These are phyloP conservation scores for Lasiosphaeria hispida DNA, from an alignment of 495 filamentous ascomycete genomes.

Conservation along the genomic window DNA sequence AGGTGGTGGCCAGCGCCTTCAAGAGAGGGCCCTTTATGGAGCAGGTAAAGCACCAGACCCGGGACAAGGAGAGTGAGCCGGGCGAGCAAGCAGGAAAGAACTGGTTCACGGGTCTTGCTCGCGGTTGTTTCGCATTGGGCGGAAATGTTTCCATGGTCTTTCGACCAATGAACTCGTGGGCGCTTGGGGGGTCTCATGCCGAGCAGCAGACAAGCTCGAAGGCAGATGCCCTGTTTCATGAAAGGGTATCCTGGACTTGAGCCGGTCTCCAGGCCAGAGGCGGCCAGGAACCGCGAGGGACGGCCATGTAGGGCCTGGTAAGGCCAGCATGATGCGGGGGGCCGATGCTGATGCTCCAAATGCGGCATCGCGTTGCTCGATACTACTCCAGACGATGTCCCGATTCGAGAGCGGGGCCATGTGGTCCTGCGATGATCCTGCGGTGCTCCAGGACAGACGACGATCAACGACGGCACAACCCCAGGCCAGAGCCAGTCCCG, in stretches of 20 bases:
- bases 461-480: constrained; percentile 10
- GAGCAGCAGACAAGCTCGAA: constrained; percentile 8
- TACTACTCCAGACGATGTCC: constrained; percentile 1
- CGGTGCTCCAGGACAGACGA: constrained; percentile 5
- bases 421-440: not conserved
- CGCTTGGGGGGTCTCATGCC: constrained; percentile 24
- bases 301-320: too few relatives aligned
- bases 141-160: constrained; percentile 24
- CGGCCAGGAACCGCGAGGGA: not conserved
- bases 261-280: constrained; percentile 8
- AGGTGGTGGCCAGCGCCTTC: not conserved
- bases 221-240: constrained; percentile 19
- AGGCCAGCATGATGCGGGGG: not conserved
- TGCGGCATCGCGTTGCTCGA: constrained; percentile 4
- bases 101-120: constrained; percentile 19
- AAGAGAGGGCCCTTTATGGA: constrained; percentile 4
- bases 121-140: constrained; percentile 34
- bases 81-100: constrained; percentile 18
- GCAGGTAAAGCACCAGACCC: constrained; percentile 13
- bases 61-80: constrained; percentile 2
- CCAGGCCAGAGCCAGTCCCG: not conserved
- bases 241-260: constrained; percentile 15
- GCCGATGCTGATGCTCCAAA: constrained; percentile 5
- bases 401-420: constrained; percentile 7
- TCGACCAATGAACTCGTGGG: constrained; percentile 37